Percentiles rank a stretch among this genome's conserved stretches.
Evolutionary conservation across 1,284 basidiomycete species (phyloP).

Genomic region (Vanrija sp.): DNA sequence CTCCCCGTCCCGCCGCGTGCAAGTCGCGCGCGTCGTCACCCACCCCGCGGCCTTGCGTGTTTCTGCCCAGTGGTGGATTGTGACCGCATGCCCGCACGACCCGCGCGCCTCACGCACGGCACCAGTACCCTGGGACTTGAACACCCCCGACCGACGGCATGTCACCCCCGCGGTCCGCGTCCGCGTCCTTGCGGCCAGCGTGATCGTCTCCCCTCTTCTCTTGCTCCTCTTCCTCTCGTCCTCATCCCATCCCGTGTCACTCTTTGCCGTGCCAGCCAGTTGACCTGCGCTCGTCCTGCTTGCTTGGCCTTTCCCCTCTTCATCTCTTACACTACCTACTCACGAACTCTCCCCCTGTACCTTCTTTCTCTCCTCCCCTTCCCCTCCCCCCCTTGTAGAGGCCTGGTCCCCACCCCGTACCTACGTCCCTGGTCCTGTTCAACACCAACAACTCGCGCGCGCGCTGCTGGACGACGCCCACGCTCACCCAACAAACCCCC

Average conservation of each 20-base stretch:
- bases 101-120: too few relatives aligned
- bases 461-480: background rate
- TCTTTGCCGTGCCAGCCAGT: background rate
- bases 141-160: too few relatives aligned
- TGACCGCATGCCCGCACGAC: too few relatives aligned
- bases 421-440: background rate
- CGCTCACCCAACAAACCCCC: background rate
- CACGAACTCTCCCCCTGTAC: background rate
- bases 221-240: background rate
- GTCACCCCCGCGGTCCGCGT: too few relatives aligned
- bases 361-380: background rate
- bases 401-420: background rate
- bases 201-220: background rate
- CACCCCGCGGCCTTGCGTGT: too few relatives aligned
- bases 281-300: background rate
- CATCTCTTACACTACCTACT: background rate
- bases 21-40: too few relatives aligned
- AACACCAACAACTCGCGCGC: background rate
- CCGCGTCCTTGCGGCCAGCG: too few relatives aligned
- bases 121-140: too few relatives aligned
- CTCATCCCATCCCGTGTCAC: slow-evolving; percentile 3
- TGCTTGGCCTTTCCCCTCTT: background rate
- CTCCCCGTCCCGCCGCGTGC: too few relatives aligned
- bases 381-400: background rate
- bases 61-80: too few relatives aligned